These are phyloP conservation scores for Meyerozyma athensensis DNA, from an alignment of 1,139 yeast genomes.

Conservation along the genomic window DNA sequence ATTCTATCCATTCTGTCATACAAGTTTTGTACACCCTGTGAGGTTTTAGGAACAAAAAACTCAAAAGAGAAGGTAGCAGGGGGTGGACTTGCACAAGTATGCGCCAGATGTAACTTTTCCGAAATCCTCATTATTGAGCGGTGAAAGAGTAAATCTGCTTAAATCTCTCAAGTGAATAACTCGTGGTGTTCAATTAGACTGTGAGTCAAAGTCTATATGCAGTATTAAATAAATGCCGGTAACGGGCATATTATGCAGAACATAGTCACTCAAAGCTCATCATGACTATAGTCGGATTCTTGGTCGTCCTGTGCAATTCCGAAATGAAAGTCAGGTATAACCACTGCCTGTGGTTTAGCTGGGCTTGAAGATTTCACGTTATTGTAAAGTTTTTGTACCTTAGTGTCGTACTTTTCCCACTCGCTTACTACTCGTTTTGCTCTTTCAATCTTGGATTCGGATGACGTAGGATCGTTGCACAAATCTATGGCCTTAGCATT, in stretches of 20 bases:
- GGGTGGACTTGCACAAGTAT: conserved; percentile 37
- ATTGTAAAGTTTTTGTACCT: conserved; percentile 21
- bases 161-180: background rate
- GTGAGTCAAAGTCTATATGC: background rate
- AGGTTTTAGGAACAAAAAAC: conserved; percentile 96
- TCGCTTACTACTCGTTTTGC: conserved; percentile 76
- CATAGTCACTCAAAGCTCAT: background rate
- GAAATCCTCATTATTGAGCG: conserved; percentile 44
- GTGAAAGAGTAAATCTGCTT: background rate
- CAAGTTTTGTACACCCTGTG: conserved; percentile 93
- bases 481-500: conserved; percentile 76
- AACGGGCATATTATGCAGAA: background rate
- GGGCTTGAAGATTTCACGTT: background rate
- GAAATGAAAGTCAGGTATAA: background rate
- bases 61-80: conserved; percentile 88
- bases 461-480: conserved; percentile 77
- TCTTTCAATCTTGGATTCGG: conserved; percentile 68
- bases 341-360: background rate
- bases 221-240: background rate
- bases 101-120: conserved; percentile 48
- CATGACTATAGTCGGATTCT: background rate
- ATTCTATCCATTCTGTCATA: conserved; percentile 97
- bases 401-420: conserved; percentile 64
- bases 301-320: background rate
- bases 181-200: too few species aligned